Percentiles rank a stretch among this genome's conserved stretches.
These are phyloP conservation scores for Penicillium sp. DNA, from an alignment of 2,329 filamentous ascomycete genomes.

Conservation along the genomic window DNA sequence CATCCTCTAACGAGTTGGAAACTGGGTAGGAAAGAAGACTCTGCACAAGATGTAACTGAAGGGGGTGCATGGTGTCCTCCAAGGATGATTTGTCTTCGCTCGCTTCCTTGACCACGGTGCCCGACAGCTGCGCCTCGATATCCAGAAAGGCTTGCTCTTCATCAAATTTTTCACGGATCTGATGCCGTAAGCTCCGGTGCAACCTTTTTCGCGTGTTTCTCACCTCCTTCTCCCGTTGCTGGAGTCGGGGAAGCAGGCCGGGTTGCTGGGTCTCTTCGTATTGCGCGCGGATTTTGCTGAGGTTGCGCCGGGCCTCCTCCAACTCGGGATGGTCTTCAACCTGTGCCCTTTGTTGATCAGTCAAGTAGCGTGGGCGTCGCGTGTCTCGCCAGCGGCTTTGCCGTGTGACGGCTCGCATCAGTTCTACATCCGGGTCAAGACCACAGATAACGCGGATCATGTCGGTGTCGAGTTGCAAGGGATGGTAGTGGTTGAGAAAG, in stretches of 20 bases:
- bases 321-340: slow-evolving; percentile 16
- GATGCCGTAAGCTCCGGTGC: slow-evolving; percentile 8
- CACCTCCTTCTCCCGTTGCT: slow-evolving; percentile 14
- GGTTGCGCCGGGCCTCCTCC: slow-evolving; percentile 11
- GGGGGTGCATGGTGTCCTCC: slow-evolving; percentile 12
- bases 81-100: slow-evolving; percentile 4
- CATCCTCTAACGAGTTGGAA: slow-evolving; percentile 20
- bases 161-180: slow-evolving; percentile 21
- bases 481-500: slow-evolving; percentile 22
- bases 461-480: slow-evolving; percentile 14
- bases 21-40: slow-evolving; percentile 18
- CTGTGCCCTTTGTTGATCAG: slow-evolving; percentile 8
- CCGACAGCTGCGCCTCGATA: slow-evolving; percentile 20
- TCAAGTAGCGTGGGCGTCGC: slow-evolving; percentile 13
- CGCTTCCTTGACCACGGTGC: slow-evolving; percentile 15
- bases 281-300: slow-evolving; percentile 7
- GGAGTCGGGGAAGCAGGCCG: slow-evolving; percentile 4
- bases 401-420: slow-evolving; percentile 16
- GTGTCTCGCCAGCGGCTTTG: slow-evolving; percentile 16
- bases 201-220: slow-evolving; percentile 17
- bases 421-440: slow-evolving; percentile 6
- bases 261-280: slow-evolving; percentile 12
- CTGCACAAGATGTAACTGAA: slow-evolving; percentile 14
- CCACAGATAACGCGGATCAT: slow-evolving; percentile 10
- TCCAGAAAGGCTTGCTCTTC: slow-evolving; percentile 20